Evolutionary conservation across 768 basidiomycete genomes (phyloP).

Genomic region (Clavulina sp.): DNA sequence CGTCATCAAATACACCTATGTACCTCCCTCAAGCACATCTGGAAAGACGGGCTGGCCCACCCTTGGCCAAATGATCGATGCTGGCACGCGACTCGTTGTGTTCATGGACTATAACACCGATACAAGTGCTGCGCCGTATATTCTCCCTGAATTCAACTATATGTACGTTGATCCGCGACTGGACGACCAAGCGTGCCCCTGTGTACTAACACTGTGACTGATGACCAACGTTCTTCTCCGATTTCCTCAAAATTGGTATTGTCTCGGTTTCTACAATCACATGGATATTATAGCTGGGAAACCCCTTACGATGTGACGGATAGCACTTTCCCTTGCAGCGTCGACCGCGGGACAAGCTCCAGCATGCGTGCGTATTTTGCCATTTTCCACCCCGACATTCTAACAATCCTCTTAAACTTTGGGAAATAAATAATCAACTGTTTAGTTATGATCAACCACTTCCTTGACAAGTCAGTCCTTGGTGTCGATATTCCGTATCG

Average conservation of each 20-base stretch:
- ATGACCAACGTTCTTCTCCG: too few relatives aligned
- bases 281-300: constrained; percentile 16
- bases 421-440: too few relatives aligned
- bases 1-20: constrained; percentile 54
- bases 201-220: neutral
- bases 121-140: constrained; percentile 51
- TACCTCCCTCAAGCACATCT: constrained; percentile 41
- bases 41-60: constrained; percentile 65
- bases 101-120: constrained; percentile 75
- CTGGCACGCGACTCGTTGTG: constrained; percentile 57
- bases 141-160: constrained; percentile 27
- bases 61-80: constrained; percentile 35
- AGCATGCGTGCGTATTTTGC: neutral
- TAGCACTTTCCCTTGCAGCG: neutral
- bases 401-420: neutral
- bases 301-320: neutral
- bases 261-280: neutral
- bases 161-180: neutral
- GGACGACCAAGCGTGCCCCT: neutral
- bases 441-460: neutral
- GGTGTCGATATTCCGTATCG: neutral
- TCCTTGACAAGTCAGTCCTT: neutral
- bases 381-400: neutral
- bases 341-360: neutral
- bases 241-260: neutral